Evolutionary conservation across 2,329 filamentous ascomycete species (phyloP), one percentile per base, ranked within the genome.

Genomic region (Alternaria postmessia): DNA sequence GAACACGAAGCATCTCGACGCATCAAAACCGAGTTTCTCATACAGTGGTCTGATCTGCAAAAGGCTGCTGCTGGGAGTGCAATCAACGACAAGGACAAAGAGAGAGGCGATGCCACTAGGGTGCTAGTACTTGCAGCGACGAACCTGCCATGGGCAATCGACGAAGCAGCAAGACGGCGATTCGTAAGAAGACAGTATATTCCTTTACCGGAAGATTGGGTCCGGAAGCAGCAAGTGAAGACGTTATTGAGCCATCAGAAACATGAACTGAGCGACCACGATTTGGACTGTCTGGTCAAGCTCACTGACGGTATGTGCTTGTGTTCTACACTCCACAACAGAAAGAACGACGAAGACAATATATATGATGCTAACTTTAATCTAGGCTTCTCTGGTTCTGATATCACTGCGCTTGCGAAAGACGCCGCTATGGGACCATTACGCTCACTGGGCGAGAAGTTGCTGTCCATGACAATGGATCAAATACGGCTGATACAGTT

Each of bases 371-470:
- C 46, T 65, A 24, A 62, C 32, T 22, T 20, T 3, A 2, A 11
- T n/a, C 5, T 14, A 97, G 94, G 93, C n/a, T 99, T 97, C 80
- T 97, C 93, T 8, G 95, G 95, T 44, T 97, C 93, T 2, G 95
- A 99, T 73, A 97, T 99, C 66, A 98, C 95, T 22, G 94, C 95
- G 1, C 83, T 99, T 8, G 95, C 95, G 7, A 99, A 99, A 80
- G 95, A 99, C 75, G 95, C 95, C 8, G 95, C 95, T 3, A 99
- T 99, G 95, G 94, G 95, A 0, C 95, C 95, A 0, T 82, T 99
- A 12, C 88, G 95, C 32, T 94, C 93, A 54, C 83, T 98, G 3
- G 95, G 95, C 26, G 95, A 98, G 76, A 92, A 91, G 41, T 82
- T 99, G 30, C 84, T 99, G 34, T 89, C 92, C 66, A 98, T 96